Percentiles rank a stretch among this genome's conserved stretches.
These are phyloP conservation scores for Fusarium oxysporum DNA, from an alignment of 2,329 filamentous ascomycete species.

Conservation along the genomic window DNA sequence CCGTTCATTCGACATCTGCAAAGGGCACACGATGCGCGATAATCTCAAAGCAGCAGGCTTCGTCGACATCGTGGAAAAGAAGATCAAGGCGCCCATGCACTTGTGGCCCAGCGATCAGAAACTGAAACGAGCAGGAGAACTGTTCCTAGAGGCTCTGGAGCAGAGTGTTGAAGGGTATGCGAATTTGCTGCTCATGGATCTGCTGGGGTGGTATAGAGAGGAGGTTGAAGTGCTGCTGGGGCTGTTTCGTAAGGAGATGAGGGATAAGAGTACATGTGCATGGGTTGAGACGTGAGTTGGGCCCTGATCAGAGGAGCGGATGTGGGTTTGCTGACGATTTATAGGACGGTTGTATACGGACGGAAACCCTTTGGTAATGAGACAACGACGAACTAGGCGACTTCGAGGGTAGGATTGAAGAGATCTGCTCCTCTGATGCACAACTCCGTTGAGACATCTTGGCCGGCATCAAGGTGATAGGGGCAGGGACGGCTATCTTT, in stretches of 20 bases:
- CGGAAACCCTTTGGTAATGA: constrained; percentile 16
- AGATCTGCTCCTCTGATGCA: not conserved
- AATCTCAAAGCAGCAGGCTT: constrained; percentile 49
- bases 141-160: constrained; percentile 48
- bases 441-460: not conserved
- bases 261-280: constrained; percentile 17
- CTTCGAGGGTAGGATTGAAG: not conserved
- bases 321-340: not conserved
- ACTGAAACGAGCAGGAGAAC: constrained; percentile 55
- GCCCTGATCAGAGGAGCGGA: not conserved
- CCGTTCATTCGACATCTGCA: constrained; percentile 41
- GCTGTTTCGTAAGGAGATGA: constrained; percentile 37
- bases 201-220: constrained; percentile 46
- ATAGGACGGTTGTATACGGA: constrained; percentile 36
- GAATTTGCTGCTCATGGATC: constrained; percentile 42
- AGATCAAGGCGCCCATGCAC: constrained; percentile 55
- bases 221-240: constrained; percentile 42
- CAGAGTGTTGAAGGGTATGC: constrained; percentile 49
- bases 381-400: not conserved
- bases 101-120: constrained; percentile 57
- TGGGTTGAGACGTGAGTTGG: constrained; percentile 34
- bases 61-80: constrained; percentile 48
- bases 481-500: not conserved
- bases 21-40: constrained; percentile 35
- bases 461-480: not conserved